Conservation (phyloP, 1,284 basidiomycete genomes). For the Cystobasidiaceae sp. region DNA sequence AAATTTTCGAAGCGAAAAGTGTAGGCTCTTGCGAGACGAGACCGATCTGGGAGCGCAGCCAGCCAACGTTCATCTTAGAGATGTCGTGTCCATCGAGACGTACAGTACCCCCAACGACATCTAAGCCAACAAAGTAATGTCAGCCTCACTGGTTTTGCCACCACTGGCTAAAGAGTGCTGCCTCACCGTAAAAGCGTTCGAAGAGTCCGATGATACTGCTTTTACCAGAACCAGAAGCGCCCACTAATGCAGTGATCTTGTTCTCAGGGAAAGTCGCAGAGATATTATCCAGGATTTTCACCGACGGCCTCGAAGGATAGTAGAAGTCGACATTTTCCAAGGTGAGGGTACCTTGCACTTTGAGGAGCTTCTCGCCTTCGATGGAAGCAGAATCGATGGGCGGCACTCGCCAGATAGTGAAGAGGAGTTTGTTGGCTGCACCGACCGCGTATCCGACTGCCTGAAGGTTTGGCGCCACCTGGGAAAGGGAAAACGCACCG, state of each 20-base stretch:
- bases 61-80: conserved; percentile 73
- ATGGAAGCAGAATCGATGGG: conserved; percentile 74
- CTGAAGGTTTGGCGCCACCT: conserved; percentile 51
- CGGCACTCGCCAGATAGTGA: conserved; percentile 82
- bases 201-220: conserved; percentile 52
- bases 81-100: conserved; percentile 74
- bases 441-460: conserved; percentile 75
- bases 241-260: conserved; percentile 58
- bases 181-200: conserved; percentile 47
- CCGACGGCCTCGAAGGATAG: conserved; percentile 83
- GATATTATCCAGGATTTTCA: conserved; percentile 73
- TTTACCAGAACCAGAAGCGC: conserved; percentile 85
- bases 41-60: conserved; percentile 81
- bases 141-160: conserved; percentile 69
- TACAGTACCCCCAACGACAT: conserved; percentile 67
- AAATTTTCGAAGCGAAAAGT: conserved; percentile 73
- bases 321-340: conserved; percentile 75
- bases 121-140: conserved; percentile 80
- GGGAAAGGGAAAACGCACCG: conserved; percentile 42
- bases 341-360: conserved; percentile 48
- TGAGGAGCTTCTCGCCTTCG: conserved; percentile 65
- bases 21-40: conserved; percentile 66
- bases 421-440: conserved; percentile 76
- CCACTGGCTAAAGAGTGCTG: neutral
- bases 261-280: conserved; percentile 49